phyloP scores from a whole-genome alignment of 441 rosid genomes.

The Hura crepitans region DNA sequence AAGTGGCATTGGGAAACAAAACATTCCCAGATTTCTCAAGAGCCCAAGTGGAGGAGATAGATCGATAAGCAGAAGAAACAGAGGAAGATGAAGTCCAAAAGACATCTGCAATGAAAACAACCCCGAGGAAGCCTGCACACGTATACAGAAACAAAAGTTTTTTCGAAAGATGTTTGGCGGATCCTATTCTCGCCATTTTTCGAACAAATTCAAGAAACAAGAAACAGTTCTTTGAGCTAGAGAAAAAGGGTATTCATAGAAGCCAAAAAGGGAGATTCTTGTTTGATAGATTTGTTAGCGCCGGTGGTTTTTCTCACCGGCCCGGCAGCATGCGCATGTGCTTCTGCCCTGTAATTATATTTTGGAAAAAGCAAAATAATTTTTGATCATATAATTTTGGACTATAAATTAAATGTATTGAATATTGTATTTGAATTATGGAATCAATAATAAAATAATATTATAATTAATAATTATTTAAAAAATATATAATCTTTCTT shows the following conservation, averaged over 20 bases:
- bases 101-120: conserved; percentile 37
- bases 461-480: too few relatives aligned
- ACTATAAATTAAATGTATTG: too few relatives aligned
- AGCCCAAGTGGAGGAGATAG: conserved; percentile 41
- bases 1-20: conserved; percentile 22
- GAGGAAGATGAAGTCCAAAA: conserved; percentile 51
- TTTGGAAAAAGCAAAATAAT: too few relatives aligned
- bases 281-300: conserved; percentile 37
- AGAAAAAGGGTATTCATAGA: conserved; percentile 4
- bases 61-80: conserved; percentile 28
- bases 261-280: not conserved
- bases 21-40: conserved; percentile 25
- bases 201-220: conserved; percentile 7
- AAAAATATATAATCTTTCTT: too few relatives aligned
- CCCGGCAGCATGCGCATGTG: not conserved
- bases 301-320: conserved; percentile 43
- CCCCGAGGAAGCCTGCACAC: conserved; percentile 36
- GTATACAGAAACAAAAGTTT: conserved; percentile 34
- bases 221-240: conserved; percentile 16
- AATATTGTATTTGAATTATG: too few relatives aligned
- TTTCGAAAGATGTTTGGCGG: conserved; percentile 28
- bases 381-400: too few relatives aligned
- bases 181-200: conserved; percentile 37
- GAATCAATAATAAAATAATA: too few relatives aligned
- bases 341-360: not conserved